These are phyloP conservation scores for Suillus cothurnatus DNA, from an alignment of 768 basidiomycete genomes.

Conservation along the genomic window DNA sequence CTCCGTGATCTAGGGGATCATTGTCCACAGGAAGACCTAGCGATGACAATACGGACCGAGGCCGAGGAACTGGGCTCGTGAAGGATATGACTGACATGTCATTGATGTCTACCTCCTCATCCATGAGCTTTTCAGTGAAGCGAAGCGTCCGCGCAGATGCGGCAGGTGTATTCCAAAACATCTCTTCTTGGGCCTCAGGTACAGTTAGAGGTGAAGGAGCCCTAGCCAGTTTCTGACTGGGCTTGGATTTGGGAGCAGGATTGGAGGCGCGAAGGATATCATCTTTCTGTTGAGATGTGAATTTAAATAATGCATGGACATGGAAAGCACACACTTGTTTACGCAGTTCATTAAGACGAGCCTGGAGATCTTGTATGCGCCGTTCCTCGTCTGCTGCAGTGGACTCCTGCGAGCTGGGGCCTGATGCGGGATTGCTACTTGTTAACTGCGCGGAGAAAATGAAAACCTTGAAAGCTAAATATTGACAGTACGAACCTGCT, in stretches of 20 bases:
- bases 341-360: constrained; percentile 42
- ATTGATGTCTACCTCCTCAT: constrained; percentile 63
- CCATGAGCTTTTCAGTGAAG: constrained; percentile 63
- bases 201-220: constrained; percentile 24
- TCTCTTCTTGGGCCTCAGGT: constrained; percentile 48
- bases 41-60: constrained; percentile 31
- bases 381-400: constrained; percentile 42
- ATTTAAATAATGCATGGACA: not conserved
- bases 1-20: not conserved
- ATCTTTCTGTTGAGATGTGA: constrained; percentile 27
- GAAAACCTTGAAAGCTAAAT: not conserved
- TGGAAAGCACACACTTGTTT: constrained; percentile 36
- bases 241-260: constrained; percentile 19
- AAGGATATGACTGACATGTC: constrained; percentile 52
- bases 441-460: constrained; percentile 2
- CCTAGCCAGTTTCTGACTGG: constrained; percentile 13
- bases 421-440: constrained; percentile 22
- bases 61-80: constrained; percentile 42
- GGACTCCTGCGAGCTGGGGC: constrained; percentile 28
- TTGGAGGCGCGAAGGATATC: constrained; percentile 27
- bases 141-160: constrained; percentile 56
- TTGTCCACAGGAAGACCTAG: constrained; percentile 13
- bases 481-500: constrained; percentile 34
- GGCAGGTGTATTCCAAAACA: constrained; percentile 65
- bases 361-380: constrained; percentile 44